Percentiles rank a stretch among this genome's conserved stretches.
Evolutionary conservation across 495 filamentous ascomycete species (phyloP).

Genomic region (Aspergillus nanangensis): DNA sequence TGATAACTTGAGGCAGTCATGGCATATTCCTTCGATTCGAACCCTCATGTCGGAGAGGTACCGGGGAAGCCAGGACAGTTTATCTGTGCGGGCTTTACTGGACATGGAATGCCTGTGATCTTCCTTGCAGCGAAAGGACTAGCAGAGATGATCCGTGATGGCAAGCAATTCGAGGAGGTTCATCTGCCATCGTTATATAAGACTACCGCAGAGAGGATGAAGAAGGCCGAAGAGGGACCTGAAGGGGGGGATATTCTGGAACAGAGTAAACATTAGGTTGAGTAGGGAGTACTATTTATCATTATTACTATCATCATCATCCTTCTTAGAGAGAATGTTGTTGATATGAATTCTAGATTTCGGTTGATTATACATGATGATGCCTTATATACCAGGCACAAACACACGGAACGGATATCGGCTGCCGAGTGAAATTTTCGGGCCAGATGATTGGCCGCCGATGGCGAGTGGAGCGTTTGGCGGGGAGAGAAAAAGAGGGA

Average conservation of each 20-base stretch:
- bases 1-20: conserved; percentile 31
- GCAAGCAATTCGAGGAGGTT: conserved; percentile 30
- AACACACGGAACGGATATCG: background rate
- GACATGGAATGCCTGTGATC: conserved; percentile 53
- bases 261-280: background rate
- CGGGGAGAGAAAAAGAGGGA: too few relatives aligned
- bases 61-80: conserved; percentile 40
- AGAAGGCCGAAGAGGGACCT: conserved; percentile 15
- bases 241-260: conserved; percentile 23
- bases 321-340: background rate
- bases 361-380: background rate
- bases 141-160: conserved; percentile 38
- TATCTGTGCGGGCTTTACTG: conserved; percentile 51
- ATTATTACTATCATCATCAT: too few relatives aligned
- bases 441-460: conserved; percentile 8
- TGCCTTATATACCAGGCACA: too few relatives aligned
- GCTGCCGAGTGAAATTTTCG: background rate
- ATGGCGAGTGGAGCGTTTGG: conserved; percentile 5
- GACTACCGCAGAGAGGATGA: conserved; percentile 24
- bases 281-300: background rate
- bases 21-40: conserved; percentile 40
- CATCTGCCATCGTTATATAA: conserved; percentile 36
- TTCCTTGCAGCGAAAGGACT: conserved; percentile 41
- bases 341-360: background rate
- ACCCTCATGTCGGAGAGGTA: conserved; percentile 47